Conservation (phyloP, 2,329 filamentous ascomycete species). For the Stachybotrys chartarum region DNA sequence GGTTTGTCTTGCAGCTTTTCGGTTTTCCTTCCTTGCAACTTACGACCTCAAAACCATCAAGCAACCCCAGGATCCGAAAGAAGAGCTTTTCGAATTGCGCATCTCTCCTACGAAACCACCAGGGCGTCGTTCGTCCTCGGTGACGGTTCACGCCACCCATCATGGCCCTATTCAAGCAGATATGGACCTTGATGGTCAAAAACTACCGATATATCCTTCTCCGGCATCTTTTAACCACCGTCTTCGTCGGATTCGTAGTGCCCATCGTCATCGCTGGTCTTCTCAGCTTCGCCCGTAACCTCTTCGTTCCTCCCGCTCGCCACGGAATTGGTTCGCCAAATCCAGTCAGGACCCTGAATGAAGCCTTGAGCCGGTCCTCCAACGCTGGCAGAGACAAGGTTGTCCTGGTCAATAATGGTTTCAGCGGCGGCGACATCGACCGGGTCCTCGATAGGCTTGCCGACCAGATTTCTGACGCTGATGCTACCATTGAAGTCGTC, state of each 20-base stretch:
- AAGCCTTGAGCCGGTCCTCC: conserved; percentile 53
- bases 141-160: not conserved
- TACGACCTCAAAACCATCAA: not conserved
- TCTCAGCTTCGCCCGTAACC: conserved; percentile 67
- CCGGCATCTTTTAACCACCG: conserved; percentile 44
- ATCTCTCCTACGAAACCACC: no score
- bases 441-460: conserved; percentile 59
- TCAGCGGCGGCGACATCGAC: conserved; percentile 63
- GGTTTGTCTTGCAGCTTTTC: not conserved
- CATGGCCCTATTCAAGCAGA: conserved; percentile 51
- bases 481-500: conserved; percentile 45
- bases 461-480: conserved; percentile 43
- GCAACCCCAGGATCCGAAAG: not conserved
- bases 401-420: conserved; percentile 71
- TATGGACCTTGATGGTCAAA: conserved; percentile 54
- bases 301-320: conserved; percentile 70
- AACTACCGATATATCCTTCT: conserved; percentile 52
- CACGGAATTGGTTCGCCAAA: conserved; percentile 63
- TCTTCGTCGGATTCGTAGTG: conserved; percentile 51
- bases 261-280: conserved; percentile 53
- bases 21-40: not conserved
- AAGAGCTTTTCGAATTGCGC: not conserved
- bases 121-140: not conserved
- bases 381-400: conserved; percentile 57
- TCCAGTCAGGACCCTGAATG: conserved; percentile 55